Evolutionary conservation across 2,329 filamentous ascomycete genomes (phyloP), one percentile per base, ranked within the genome.

Genomic region (Cytospora piceicola): DNA sequence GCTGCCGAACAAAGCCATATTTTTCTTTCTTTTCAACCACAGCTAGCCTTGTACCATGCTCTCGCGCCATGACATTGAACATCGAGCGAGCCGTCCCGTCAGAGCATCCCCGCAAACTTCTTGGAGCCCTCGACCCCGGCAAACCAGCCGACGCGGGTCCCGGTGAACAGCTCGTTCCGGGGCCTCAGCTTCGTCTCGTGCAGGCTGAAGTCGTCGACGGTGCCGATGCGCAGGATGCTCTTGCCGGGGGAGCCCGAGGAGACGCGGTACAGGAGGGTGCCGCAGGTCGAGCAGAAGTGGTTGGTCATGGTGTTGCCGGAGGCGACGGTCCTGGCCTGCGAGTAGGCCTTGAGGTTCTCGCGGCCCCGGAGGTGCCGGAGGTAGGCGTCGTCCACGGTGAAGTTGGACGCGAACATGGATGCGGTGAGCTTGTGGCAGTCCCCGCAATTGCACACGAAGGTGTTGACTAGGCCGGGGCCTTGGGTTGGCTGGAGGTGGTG

Each of bases 341-440:
- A 69, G 65, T 75, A 88, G 0, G 71, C 68, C 22, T 73, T 83
- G 15, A 88, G 77, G 32, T 80, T 82, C 0, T 84, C 81, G 4
- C 76, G 74, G 11, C 86, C 86, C 15, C 85, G 83, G 0, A 84
- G 12, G 69, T 86, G 81, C 56, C 72, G 79, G 0, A 87, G 69
- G 64, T 81, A 65, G 0, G 72, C 70, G 71, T 85, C 78, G 14
- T 71, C 68, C 51, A 87, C 73, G 65, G 79, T 78, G 71, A 89
- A 86, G 75, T 86, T 88, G 61, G 84, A 82, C 2, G 85, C 82
- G 74, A 86, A 88, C 82, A 88, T 86, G 0, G 85, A 86, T 0
- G 85, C 84, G 0, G 85, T 88, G 67, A 89, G 78, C 70, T 89
- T 89, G 71, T 78, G 85, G 74, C 85, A 89, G 75, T 89, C 86